Percentiles rank a stretch among this genome's conserved stretches.
These are phyloP conservation scores for Globomyces sp. DNA, from an alignment of 371 early-diverging fungal species.

Conservation along the genomic window DNA sequence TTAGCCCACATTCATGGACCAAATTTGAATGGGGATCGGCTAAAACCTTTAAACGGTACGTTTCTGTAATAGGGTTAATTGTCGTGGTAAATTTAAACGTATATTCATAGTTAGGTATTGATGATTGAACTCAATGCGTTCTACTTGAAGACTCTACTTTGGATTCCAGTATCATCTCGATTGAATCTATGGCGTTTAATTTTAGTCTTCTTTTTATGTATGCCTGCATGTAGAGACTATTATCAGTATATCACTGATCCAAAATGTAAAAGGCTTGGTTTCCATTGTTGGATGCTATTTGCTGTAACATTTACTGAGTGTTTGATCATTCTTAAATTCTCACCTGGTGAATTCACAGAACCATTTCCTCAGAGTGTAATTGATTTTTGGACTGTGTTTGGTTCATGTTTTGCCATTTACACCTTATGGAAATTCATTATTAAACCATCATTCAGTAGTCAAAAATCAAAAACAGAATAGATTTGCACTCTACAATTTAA, in stretches of 20 bases:
- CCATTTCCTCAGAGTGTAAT: conserved; percentile 76
- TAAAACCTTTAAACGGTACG: conserved; percentile 73
- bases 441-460: not conserved
- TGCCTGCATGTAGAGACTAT: conserved; percentile 85
- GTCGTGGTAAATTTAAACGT: conserved; percentile 48
- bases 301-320: conserved; percentile 86
- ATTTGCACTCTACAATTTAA: not conserved
- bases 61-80: conserved; percentile 63
- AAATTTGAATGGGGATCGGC: conserved; percentile 86
- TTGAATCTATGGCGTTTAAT: conserved; percentile 78
- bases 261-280: conserved; percentile 57
- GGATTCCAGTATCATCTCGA: conserved; percentile 90
- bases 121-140: conserved; percentile 89
- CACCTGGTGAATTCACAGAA: conserved; percentile 76
- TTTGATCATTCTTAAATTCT: conserved; percentile 85
- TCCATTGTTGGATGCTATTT: conserved; percentile 76
- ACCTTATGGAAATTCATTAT: conserved; percentile 69
- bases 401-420: conserved; percentile 59
- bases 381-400: conserved; percentile 72
- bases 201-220: conserved; percentile 76
- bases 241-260: conserved; percentile 85
- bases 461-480: not conserved
- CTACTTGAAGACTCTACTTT: conserved; percentile 89
- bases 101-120: conserved; percentile 41
- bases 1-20: conserved; percentile 83